Evolutionary conservation across 345 rosid genomes (phyloP).

Genomic region (Ricinus communis): DNA sequence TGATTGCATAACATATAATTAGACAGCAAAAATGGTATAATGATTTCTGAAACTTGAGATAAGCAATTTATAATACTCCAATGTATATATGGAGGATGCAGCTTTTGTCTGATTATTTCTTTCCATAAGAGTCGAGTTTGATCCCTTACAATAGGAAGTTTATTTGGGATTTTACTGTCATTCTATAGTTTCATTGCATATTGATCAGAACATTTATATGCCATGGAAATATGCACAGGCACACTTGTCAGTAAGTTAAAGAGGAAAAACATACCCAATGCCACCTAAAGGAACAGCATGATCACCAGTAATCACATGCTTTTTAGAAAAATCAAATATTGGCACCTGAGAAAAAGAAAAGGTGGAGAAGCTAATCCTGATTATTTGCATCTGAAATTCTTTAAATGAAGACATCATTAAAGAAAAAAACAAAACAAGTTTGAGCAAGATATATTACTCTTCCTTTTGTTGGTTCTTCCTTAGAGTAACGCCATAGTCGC

Average conservation of each 20-base stretch:
- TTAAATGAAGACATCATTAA: not conserved
- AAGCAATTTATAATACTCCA: not conserved
- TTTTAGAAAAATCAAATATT: slow-evolving; percentile 51
- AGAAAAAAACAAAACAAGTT: not conserved
- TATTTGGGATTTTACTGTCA: too few species aligned
- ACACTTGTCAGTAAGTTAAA: not conserved
- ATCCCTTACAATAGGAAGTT: too few species aligned
- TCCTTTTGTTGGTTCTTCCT: slow-evolving; percentile 62
- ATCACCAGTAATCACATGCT: slow-evolving; percentile 50
- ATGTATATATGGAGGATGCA: not conserved
- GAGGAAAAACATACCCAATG: slow-evolving; percentile 54
- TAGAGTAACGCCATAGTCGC: slow-evolving; percentile 50
- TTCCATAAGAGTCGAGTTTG: not conserved
- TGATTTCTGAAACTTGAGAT: not conserved
- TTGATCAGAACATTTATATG: not conserved
- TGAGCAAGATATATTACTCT: slow-evolving; percentile 39
- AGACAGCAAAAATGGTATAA: not conserved
- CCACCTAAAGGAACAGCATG: slow-evolving; percentile 79
- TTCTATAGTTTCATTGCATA: too few species aligned
- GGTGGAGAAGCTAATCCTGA: too few species aligned
- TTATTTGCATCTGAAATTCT: too few species aligned
- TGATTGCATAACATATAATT: not conserved
- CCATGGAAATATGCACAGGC: not conserved
- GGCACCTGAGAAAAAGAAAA: slow-evolving; percentile 38
- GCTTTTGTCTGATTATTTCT: not conserved